Percentiles rank a stretch among this genome's conserved stretches.
Evolutionary conservation across 2,329 filamentous ascomycete genomes (phyloP).

Genomic region (Hymenoscyphus infarciens): DNA sequence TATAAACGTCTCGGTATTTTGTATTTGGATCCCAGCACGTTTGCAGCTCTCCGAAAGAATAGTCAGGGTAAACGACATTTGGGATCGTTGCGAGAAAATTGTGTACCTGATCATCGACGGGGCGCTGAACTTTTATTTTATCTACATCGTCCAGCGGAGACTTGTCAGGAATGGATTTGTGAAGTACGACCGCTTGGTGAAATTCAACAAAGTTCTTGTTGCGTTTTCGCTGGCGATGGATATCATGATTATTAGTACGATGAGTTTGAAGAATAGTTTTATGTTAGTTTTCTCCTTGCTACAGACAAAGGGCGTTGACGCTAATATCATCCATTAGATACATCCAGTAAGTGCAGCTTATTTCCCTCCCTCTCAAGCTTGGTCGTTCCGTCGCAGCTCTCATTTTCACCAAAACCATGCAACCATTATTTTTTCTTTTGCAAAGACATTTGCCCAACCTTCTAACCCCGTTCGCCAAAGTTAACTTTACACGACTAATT

Average conservation of each 20-base stretch:
- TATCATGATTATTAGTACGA: conserved; percentile 31
- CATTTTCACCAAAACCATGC: no score
- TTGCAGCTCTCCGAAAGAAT: conserved; percentile 41
- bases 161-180: conserved; percentile 39
- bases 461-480: neutral
- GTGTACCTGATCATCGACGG: conserved; percentile 50
- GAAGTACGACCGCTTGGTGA: conserved; percentile 40
- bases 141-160: conserved; percentile 39
- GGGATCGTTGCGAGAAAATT: conserved; percentile 51
- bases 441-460: neutral
- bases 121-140: conserved; percentile 51
- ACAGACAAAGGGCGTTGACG: neutral
- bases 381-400: no score
- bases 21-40: conserved; percentile 51
- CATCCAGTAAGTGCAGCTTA: neutral
- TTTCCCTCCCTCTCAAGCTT: neutral
- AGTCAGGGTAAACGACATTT: conserved; percentile 46
- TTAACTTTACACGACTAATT: neutral
- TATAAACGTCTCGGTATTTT: conserved; percentile 52
- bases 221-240: conserved; percentile 41
- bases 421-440: neutral
- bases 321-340: neutral
- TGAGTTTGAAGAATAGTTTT: conserved; percentile 14
- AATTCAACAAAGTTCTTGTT: conserved; percentile 41
- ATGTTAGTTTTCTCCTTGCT: conserved; percentile 8